phyloP scores from a whole-genome alignment of 768 basidiomycete genomes.

The Lactarius akahatsu region DNA sequence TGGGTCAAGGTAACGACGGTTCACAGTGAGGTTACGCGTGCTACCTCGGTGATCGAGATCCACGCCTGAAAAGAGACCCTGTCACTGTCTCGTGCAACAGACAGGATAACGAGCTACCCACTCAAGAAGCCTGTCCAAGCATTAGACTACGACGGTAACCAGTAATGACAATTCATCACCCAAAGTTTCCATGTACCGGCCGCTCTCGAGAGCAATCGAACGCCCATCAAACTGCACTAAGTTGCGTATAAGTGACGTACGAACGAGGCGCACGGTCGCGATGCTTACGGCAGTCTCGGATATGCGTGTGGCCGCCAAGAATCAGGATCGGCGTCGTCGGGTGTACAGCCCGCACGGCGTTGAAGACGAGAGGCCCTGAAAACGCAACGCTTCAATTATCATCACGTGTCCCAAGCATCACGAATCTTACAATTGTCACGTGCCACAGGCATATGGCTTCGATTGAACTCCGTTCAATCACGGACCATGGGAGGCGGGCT shows the following conservation, averaged over 20 bases:
- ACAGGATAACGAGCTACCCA: constrained; percentile 34
- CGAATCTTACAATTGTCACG: constrained; percentile 58
- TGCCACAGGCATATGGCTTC: constrained; percentile 80
- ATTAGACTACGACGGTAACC: not conserved
- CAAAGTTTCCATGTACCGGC: constrained; percentile 91
- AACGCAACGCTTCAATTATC: not conserved
- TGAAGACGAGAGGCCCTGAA: constrained; percentile 68
- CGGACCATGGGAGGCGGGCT: not conserved
- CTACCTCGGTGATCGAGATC: constrained; percentile 46
- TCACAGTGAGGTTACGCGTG: constrained; percentile 56
- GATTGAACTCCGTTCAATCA: not conserved
- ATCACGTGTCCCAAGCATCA: not conserved
- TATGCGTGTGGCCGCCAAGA: constrained; percentile 80
- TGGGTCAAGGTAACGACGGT: constrained; percentile 73
- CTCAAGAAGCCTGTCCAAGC: constrained; percentile 58
- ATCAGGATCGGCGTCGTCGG: constrained; percentile 77
- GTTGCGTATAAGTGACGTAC: not conserved
- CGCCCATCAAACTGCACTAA: constrained; percentile 65
- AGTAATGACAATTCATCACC: constrained; percentile 44
- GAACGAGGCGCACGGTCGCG: not conserved
- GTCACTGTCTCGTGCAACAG: constrained; percentile 11
- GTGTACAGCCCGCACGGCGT: constrained; percentile 72
- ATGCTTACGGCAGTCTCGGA: constrained; percentile 70
- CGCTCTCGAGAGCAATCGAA: constrained; percentile 80
- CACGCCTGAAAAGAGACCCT: constrained; percentile 40